These are phyloP conservation scores for Gymnopilus junonius DNA, from an alignment of 768 basidiomycete species.

Conservation along the genomic window DNA sequence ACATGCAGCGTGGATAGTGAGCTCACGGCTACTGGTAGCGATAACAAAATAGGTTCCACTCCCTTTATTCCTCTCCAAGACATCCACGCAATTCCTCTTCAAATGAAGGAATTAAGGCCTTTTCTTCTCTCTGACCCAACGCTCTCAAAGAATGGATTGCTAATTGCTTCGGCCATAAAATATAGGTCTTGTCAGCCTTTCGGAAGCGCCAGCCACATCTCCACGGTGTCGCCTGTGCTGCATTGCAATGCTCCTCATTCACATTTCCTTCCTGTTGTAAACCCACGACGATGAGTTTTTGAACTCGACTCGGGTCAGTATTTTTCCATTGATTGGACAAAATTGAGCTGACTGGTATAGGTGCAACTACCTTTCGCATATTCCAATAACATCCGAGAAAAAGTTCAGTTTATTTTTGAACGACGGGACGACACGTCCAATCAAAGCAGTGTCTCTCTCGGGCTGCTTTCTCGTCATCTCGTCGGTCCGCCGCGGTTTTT, in stretches of 20 bases:
- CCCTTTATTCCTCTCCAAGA: not conserved
- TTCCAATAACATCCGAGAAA: not conserved
- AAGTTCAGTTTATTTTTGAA: not conserved
- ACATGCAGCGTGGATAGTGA: not conserved
- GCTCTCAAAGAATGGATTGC: not conserved
- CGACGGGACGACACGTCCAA: not conserved
- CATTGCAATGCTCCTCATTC: not conserved
- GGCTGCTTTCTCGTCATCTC: constrained; percentile 10
- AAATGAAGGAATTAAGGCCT: not conserved
- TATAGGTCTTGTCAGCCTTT: not conserved
- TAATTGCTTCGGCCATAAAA: not conserved
- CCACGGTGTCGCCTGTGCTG: not conserved
- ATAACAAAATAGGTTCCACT: not conserved
- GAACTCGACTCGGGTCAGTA: not conserved
- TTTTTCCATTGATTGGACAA: not conserved
- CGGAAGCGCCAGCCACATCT: not conserved
- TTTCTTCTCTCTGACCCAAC: not conserved
- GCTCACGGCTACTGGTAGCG: not conserved
- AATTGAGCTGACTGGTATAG: not conserved
- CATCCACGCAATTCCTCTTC: not conserved
- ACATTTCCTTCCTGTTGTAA: not conserved
- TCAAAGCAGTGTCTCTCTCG: not conserved
- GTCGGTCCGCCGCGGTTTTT: constrained; percentile 11
- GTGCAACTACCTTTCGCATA: not conserved
- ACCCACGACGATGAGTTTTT: not conserved